phyloP scores from a whole-genome alignment of 495 filamentous ascomycete genomes.

The Trichoderma erinaceum region DNA sequence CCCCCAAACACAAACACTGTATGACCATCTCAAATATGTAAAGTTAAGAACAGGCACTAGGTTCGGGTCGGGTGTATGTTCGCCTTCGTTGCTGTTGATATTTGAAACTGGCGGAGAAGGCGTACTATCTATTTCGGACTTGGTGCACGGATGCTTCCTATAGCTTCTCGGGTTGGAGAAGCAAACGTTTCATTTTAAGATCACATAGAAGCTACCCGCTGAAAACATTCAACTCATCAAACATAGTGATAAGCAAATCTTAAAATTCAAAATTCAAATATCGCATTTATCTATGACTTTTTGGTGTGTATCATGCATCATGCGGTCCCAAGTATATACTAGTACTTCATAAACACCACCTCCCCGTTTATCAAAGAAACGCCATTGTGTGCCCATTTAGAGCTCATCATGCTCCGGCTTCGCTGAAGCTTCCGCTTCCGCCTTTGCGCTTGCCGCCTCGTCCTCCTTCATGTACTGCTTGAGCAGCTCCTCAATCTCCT shows the following conservation, averaged over 20 bases:
- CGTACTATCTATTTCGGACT: no score
- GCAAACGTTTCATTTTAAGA: no score
- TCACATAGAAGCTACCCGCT: no score
- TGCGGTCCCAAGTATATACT: constrained; percentile 4
- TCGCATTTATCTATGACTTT: constrained; percentile 1
- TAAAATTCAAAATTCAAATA: neutral
- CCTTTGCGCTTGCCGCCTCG: constrained; percentile 24
- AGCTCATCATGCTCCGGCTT: constrained; percentile 47
- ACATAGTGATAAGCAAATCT: neutral
- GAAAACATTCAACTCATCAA: neutral
- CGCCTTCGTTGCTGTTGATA: no score
- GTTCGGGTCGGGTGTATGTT: no score
- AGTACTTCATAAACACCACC: neutral
- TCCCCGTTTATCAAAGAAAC: neutral
- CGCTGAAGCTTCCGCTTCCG: constrained; percentile 26
- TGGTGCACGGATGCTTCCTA: no score
- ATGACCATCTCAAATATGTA: no score
- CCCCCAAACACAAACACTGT: no score
- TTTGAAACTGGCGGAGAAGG: no score
- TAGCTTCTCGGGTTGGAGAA: no score
- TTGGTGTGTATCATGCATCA: neutral
- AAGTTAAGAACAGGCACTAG: no score
- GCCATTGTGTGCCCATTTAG: constrained; percentile 24
- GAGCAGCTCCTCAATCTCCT: constrained; percentile 47
- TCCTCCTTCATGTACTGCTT: constrained; percentile 36